Evolutionary conservation across 2,329 filamentous ascomycete genomes (phyloP), one percentile per base, ranked within the genome.

Genomic region (Monosporascus sp.): DNA sequence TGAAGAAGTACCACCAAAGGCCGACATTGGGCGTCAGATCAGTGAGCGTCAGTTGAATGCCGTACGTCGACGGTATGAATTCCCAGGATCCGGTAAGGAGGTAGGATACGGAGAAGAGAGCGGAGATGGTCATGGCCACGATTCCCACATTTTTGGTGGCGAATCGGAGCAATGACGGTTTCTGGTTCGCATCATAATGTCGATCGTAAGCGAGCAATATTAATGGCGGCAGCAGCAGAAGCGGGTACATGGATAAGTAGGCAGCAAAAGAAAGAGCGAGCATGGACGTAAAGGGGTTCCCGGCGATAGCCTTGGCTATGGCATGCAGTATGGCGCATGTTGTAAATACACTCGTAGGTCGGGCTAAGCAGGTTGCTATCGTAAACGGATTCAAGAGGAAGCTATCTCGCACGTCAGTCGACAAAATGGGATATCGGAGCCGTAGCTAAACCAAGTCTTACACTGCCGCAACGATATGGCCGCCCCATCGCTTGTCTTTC

Each of bases 1-100:
- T 96, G 68, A 99, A 97, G 74, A 99, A 99, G 73, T 99, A 99
- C 94, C 94, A 99, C 94, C 94, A 99, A 1, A 99, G 78, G 1
- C 94, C 94, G 31, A 95, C 88, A 60, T 97, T 99, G 14, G 94
- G 94, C 0, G 93, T 95, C 41, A 99, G 79, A 67, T 99, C 94
- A 8, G 91, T 90, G 3, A 99, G 81, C 1, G 94, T 85, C 38
- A 99, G 80, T 63, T 96, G 92, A 47, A 96, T 90, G 61, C 93
- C 91, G 71, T 99, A 99, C 1, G 94, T 97, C 20, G 91, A 90
- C 7, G 80, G 73, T 20, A 97, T 72, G 65, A 97, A 99, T 57
- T 92, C 86, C 89, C 89, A 96, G 2, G 91, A 95, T 57, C 83
- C 85, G 1, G 88, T 89, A 41, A 96, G 74, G 35, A 88, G 66